Base-by-base conservation (phyloP, 1,284 basidiomycete genomes). In the Sanghuangporus baumii region DNA sequence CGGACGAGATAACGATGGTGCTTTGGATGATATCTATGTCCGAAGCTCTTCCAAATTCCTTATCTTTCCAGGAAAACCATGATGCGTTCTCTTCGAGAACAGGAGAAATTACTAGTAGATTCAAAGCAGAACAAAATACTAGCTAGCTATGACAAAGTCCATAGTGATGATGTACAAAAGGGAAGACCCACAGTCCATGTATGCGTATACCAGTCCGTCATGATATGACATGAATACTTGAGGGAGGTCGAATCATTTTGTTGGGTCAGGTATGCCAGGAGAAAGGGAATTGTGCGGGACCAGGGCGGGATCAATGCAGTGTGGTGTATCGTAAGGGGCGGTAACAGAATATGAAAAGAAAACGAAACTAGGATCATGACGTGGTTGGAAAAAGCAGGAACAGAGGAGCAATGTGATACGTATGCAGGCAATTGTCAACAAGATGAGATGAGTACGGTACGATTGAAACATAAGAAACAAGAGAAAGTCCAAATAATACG, bases 131-230 rank as follows among this genome's bases (percentile, higher is more conserved):
- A 52, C 51, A 12, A 46, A 47, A 37, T 2, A 37, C 36, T 20
- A 18, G 31, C 43, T 59, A 59, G n/a, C 57, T 59, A 59, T 46
- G 37, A 50, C 46, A 31, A 31, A 31, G 57, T 58, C 57, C 57
- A 48, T 26, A 3, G 46, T n/a, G 37, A 18, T 50, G 11, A 6
- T 16, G 18, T 18, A 9, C 12, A 48, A 48, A 36, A 8, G 43
- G 48, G 16, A 31, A 7, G 55, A 40, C 46, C 31, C 50, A 50
- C 20, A 48, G 46, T 23, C 31, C 52, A 14, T 54, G 52, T 54
- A 37, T 54, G 52, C 14, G 52, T 36, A 54, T 54, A 36, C 52
- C 26, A 16, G 52, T 54, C 52, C 52, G 18, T 37, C 36, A 54
- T 54, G 52, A 36, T 18, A 11, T 54, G 18, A 16, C 38, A 34